Percentiles rank a stretch among this genome's conserved stretches.
These are phyloP conservation scores for Saccharomycopsis sp. DNA, from an alignment of 805 yeast species.

Conservation along the genomic window DNA sequence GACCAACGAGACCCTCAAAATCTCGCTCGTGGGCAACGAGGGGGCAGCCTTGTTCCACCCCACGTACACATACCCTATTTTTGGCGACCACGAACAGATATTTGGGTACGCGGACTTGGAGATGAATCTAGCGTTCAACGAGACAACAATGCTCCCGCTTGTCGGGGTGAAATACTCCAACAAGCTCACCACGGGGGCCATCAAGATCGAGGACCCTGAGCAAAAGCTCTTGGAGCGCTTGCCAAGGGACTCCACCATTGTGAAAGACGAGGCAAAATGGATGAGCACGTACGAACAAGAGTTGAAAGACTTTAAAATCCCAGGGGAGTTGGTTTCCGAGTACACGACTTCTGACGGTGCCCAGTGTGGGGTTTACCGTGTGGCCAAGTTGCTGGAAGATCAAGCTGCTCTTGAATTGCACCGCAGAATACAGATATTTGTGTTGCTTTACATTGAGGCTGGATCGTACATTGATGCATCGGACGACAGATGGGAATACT, in stretches of 20 bases:
- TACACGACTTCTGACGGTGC: conserved; percentile 30
- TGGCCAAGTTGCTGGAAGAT: conserved; percentile 28
- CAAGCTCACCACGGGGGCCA: conserved; percentile 37
- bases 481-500: conserved; percentile 79
- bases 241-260: conserved; percentile 47
- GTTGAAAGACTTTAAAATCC: conserved; percentile 32
- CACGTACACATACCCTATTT: conserved; percentile 81
- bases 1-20: conserved; percentile 56
- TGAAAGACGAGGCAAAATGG: conserved; percentile 65
- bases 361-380: conserved; percentile 42
- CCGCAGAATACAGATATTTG: conserved; percentile 66
- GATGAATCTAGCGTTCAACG: conserved; percentile 65
- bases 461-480: conserved; percentile 75
- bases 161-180: conserved; percentile 48
- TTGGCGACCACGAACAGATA: conserved; percentile 83
- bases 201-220: conserved; percentile 52
- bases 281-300: conserved; percentile 44
- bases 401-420: conserved; percentile 44
- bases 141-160: conserved; percentile 64
- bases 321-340: conserved; percentile 28
- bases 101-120: conserved; percentile 71
- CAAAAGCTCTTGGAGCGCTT: conserved; percentile 45
- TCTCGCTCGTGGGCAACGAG: conserved; percentile 50
- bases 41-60: conserved; percentile 66
- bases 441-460: conserved; percentile 83